These are phyloP conservation scores for Blastocystis sp. DNA, from an alignment of 352 stramenopile genomes.

Conservation along the genomic window DNA sequence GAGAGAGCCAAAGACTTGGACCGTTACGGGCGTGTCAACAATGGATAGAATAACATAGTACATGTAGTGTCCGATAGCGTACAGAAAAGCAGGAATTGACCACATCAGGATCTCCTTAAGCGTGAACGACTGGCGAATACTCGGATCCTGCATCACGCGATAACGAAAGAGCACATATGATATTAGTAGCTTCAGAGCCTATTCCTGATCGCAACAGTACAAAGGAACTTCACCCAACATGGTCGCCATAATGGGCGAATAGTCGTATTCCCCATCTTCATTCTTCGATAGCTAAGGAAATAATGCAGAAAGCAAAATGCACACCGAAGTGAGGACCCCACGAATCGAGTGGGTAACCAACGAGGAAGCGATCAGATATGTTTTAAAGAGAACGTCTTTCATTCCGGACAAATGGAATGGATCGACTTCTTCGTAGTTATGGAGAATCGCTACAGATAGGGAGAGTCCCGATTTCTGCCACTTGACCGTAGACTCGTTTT, in stretches of 20 bases:
- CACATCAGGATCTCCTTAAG: conserved; percentile 47
- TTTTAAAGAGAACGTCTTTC: not conserved
- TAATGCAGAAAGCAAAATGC: not conserved
- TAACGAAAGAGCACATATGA: conserved; percentile 43
- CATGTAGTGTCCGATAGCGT: conserved; percentile 38
- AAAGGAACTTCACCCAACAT: conserved; percentile 19
- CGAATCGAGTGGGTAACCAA: conserved; percentile 24
- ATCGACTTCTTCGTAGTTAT: not conserved
- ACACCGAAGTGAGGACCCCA: conserved; percentile 16
- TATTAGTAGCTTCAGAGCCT: conserved; percentile 32
- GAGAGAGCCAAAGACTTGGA: conserved; percentile 41
- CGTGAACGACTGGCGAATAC: conserved; percentile 12
- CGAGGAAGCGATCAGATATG: conserved; percentile 37
- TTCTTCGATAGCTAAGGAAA: conserved; percentile 43
- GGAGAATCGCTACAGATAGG: no score
- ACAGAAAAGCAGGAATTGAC: conserved; percentile 36
- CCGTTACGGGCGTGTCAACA: conserved; percentile 10
- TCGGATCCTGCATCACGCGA: not conserved
- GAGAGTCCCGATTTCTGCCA: no score
- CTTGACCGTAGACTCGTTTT: no score
- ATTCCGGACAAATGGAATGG: not conserved
- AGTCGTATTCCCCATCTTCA: conserved; percentile 28
- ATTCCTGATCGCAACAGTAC: not conserved
- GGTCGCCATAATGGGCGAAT: conserved; percentile 34
- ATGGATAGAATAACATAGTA: conserved; percentile 55